Evolutionary conservation across 2,329 filamentous ascomycete species (phyloP), one percentile per base, ranked within the genome.

Genomic region (Alternaria conjuncta): DNA sequence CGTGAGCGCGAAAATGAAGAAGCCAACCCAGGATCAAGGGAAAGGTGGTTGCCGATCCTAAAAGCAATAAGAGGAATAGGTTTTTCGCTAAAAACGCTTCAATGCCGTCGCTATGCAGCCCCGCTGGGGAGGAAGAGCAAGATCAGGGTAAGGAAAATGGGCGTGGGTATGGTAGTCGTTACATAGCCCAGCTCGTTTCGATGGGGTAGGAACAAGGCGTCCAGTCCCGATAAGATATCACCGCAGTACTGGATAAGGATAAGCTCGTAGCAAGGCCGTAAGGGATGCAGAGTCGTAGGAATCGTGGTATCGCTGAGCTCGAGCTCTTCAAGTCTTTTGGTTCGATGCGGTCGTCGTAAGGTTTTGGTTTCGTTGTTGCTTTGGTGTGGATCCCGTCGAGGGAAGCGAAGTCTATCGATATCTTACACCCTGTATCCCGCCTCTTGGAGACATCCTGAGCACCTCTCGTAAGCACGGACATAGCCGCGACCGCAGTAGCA

Each of bases 401-500:
- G 44, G 23, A 32, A 53, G 46, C 41, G 30, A 11, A 36, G 46
- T 59, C 36, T 36, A 36, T 41, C 20, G 36, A 18, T 26, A 12
- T 23, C 49, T 54, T 64, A 70, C 18, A 67, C 68, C 63, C 70
- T 69, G 64, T 78, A 83, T 20, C 81, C 81, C n/a, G 74, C 78
- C 60, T 83, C 82, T 13, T 76, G 75, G 57, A 83, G 70, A 67
- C 82, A 84, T 54, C 66, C 74, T 8, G 68, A 78, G 71, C 82
- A 84, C n/a, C 81, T 73, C 25, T 82, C 81, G 61, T 83, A 83
- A 18, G 74, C 72, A 41, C 76, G 73, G 13, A 84, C 77, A 13
- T 75, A 70, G 8, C 78, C 80, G 15, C 82, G 77, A 26, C 79
- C 78, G 61, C 79, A 81, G 55, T 68, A 77, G 71, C 78, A 81